Evolutionary conservation across 768 basidiomycete species (phyloP).

Genomic region (Mycena galopus): DNA sequence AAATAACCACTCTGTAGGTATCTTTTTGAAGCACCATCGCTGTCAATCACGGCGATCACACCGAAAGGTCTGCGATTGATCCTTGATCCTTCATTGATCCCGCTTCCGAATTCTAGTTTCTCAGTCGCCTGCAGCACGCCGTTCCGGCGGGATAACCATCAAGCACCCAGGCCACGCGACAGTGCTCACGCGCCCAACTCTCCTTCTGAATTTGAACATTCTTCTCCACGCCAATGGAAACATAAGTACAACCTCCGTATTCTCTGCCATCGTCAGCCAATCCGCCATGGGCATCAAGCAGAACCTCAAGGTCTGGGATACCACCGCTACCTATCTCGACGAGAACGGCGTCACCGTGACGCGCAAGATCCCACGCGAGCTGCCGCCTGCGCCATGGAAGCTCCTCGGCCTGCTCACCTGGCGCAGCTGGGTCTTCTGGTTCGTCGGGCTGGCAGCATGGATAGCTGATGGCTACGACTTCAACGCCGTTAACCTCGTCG

Average conservation of each 20-base stretch:
- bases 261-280: slow-evolving; percentile 3
- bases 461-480: slow-evolving; percentile 4
- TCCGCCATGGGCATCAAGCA: background rate
- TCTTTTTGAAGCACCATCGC: background rate
- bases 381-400: slow-evolving; percentile 3
- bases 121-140: background rate
- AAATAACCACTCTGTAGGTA: background rate
- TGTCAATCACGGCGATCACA: background rate
- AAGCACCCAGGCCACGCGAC: background rate
- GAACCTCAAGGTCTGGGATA: slow-evolving; percentile 5
- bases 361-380: slow-evolving; percentile 3
- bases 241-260: background rate
- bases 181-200: background rate
- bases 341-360: background rate
- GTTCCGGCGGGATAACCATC: background rate
- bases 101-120: background rate
- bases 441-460: background rate
- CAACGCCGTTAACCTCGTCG: background rate
- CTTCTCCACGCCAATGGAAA: background rate
- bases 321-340: background rate
- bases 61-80: background rate
- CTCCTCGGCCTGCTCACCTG: background rate
- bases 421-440: slow-evolving; percentile 2
- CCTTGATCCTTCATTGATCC: background rate
- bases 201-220: slow-evolving; percentile 1